Conservation (phyloP, 2,329 filamentous ascomycete species). For the Berkeleyomyces basicola region DNA sequence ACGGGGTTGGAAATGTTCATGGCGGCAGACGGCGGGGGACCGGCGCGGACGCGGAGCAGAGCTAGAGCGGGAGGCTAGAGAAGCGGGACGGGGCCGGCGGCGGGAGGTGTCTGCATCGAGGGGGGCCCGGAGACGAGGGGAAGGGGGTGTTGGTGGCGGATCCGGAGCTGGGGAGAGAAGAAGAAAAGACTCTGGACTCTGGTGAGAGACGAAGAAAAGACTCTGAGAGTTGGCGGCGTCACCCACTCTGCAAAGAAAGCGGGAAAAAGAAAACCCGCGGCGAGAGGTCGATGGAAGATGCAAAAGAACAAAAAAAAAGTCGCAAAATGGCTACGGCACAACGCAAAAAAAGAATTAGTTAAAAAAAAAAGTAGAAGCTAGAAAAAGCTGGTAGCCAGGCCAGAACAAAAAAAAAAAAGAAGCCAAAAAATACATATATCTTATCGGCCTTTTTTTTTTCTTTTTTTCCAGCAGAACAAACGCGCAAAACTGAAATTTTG, state of each 20-base stretch:
- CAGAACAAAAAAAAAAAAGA: background rate
- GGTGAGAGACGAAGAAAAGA: background rate
- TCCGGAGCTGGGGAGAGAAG: background rate
- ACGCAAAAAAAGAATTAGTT: background rate
- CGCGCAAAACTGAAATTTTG: slow-evolving; percentile 6
- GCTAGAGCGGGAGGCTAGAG: no score
- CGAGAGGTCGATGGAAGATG: background rate
- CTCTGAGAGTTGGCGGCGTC: background rate
- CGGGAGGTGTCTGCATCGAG: no score
- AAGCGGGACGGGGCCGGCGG: no score
- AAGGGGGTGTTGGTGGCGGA: background rate
- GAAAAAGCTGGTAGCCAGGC: background rate
- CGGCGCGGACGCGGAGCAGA: background rate
- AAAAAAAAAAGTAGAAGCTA: background rate
- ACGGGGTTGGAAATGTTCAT: slow-evolving; percentile 71
- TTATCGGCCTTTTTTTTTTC: background rate
- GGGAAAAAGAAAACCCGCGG: background rate
- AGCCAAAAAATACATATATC: background rate
- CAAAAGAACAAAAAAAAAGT: background rate
- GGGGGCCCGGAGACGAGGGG: no score
- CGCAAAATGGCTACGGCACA: no score
- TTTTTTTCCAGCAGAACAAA: background rate
- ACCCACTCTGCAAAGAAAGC: no score
- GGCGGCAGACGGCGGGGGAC: background rate
- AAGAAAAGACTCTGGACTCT: background rate